Evolutionary conservation across 441 rosid genomes (phyloP), one percentile per base, ranked within the genome.

Genomic region (Flueggea neowawraea): DNA sequence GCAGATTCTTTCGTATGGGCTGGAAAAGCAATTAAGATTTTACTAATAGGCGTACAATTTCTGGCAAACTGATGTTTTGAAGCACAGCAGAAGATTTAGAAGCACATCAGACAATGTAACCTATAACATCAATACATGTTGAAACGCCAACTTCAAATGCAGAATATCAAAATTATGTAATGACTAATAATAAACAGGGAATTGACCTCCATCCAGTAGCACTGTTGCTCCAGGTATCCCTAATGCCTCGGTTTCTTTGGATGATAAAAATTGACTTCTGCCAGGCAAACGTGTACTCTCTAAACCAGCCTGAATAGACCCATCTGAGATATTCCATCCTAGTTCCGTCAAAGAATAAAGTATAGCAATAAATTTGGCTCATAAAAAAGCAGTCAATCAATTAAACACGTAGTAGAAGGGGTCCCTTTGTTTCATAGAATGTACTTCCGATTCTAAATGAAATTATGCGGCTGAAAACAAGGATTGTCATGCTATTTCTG

Each of bases 1-100:
- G 95, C 95, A 14, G 98, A 89, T 61, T 94, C 98, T 67, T 82
- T 87, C 10, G 97, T 94, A 68, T 90, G 97, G 4, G 98, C 96
- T 94, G 28, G 88, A 57, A 61, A 70, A 63, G 63, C 48, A 3
- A 22, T 22, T 22, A 22, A 22, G 28, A 22, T 22, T 22, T 22
- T 22, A 22, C 28, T 22, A 22, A 22, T 1, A 22, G 28, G 28
- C 28, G 28, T 22, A 22, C 28, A 22, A 22, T 22, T 22, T 22
- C 28, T 22, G 28, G 28, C 28, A 22, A 22, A 22, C 1, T 22
- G 28, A 22, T 22, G 28, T 22, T 22, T 22, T 2, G 28, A 2
- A 22, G 32, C 4, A 52, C 36, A 15, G n/a, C 12, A 31, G 12
- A 2, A n/a, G 15, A 16, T 57, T 52, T 16, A 47, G 16, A 14